Base-by-base conservation (phyloP, 768 basidiomycete species). In the Hygrocybe punicea region DNA sequence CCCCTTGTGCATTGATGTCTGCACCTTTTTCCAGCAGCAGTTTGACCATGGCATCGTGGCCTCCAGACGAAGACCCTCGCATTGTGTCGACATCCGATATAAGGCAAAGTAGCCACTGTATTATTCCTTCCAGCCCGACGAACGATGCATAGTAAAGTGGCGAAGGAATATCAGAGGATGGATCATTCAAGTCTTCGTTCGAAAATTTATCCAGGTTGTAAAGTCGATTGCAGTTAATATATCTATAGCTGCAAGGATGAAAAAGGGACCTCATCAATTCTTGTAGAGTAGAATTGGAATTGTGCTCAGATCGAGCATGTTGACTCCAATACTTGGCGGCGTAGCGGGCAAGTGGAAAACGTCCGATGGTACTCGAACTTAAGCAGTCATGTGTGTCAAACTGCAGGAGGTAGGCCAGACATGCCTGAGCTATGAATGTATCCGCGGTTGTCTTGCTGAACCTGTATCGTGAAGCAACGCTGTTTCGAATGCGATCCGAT, bases 351-450 rank as follows among this genome's bases (percentile, higher is more conserved):
- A 54, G 42, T 6, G 53, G 53, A 23, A 40, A 54, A 29, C 44
- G 9, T 16, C 25, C 4, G 10, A 54, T 44, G 17, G 5, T 46
- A 23, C 14, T 17, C 10, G 17, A 14, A 10, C 13, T 54, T 21
- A 45, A 23, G 24, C 5, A 39, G 39, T 46, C 51, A 21, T 5
- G 29, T 11, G 36, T 40, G 25, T 53, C 17, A 29, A 54, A 54
- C 17, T 44, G 44, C 40, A 54, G 13, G 21, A 54, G 53, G 21
- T 54, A 54, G 19, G 29, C 53, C 6, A 54, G 16, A 29, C 53
- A 54, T 33, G 53, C 34, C 33, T 45, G 40, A 17, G 17, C 24
- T 11, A 54, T 54, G 37, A 35, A 45, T 3, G 13, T n/a, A n/a
- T 54, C 4, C 2, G 53, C 37, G 11, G 10, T 4, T 19, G 11